Percentiles rank a stretch among this genome's conserved stretches.
Evolutionary conservation across 352 stramenopile species (phyloP).

Genomic region (Phytophthora melonis): DNA sequence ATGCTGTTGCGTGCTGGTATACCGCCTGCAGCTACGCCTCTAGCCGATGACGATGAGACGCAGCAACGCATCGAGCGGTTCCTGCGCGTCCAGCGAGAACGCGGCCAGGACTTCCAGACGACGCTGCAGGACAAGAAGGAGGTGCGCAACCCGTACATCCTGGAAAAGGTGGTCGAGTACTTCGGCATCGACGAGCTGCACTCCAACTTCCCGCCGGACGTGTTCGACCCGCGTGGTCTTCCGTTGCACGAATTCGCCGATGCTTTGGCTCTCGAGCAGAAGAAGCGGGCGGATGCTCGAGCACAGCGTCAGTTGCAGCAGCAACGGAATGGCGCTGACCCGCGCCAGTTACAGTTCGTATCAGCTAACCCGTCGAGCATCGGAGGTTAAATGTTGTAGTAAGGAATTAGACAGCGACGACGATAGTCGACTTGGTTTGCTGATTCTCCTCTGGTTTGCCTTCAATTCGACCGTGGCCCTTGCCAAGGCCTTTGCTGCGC

Average conservation of each 20-base stretch:
- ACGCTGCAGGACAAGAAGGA: constrained; percentile 85
- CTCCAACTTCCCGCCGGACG: constrained; percentile 66
- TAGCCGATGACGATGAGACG: constrained; percentile 32
- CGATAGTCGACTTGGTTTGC: constrained; percentile 15
- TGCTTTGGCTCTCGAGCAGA: constrained; percentile 70
- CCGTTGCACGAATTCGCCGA: constrained; percentile 80
- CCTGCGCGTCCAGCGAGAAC: constrained; percentile 50
- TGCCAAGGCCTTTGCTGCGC: constrained; percentile 57
- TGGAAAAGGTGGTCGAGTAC: constrained; percentile 89
- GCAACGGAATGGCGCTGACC: constrained; percentile 24
- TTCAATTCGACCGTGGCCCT: constrained; percentile 39
- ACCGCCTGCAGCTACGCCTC: constrained; percentile 40
- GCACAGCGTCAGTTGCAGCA: constrained; percentile 47
- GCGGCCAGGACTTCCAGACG: constrained; percentile 66
- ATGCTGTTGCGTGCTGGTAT: constrained; percentile 53
- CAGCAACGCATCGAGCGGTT: constrained; percentile 80
- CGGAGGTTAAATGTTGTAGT: constrained; percentile 16
- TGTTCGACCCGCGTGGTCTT: constrained; percentile 79
- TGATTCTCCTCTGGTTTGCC: constrained; percentile 20
- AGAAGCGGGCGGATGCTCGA: constrained; percentile 55
- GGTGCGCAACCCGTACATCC: constrained; percentile 88
- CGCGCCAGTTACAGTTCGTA: constrained; percentile 36
- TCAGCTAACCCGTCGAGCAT: constrained; percentile 19
- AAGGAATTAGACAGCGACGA: constrained; percentile 27
- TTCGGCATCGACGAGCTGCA: constrained; percentile 87